phyloP scores from a whole-genome alignment of 2,329 filamentous ascomycete species.

The Lachnellula cervina region DNA sequence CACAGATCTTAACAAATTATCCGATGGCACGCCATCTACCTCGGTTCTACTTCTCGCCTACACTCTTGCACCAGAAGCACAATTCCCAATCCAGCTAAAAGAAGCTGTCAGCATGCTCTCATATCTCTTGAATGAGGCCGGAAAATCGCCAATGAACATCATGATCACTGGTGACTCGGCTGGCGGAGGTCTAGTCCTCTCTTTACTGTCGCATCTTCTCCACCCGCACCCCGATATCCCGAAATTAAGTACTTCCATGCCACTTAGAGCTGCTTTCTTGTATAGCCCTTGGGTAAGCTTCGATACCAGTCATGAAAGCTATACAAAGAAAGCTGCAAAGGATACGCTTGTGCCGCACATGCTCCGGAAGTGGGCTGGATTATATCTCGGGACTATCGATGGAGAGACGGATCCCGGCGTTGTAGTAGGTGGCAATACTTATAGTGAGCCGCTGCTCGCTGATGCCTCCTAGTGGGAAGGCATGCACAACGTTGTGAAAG shows the following conservation, averaged over 20 bases:
- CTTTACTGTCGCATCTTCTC: slow-evolving; percentile 41
- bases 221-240: slow-evolving; percentile 45
- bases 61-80: background rate
- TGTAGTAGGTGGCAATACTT: background rate
- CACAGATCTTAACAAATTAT: background rate
- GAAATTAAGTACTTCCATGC: background rate
- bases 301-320: background rate
- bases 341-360: background rate
- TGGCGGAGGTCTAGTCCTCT: slow-evolving; percentile 41
- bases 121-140: background rate
- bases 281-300: background rate
- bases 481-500: background rate
- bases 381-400: background rate
- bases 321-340: background rate
- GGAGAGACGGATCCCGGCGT: background rate
- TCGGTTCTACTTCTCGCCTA: background rate
- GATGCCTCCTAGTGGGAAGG: background rate
- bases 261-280: background rate
- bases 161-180: slow-evolving; percentile 46
- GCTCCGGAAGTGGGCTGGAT: background rate
- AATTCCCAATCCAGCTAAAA: background rate
- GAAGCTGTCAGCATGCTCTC: background rate
- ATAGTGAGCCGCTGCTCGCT: background rate
- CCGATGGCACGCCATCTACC: background rate
- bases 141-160: slow-evolving; percentile 23